Percentiles rank a stretch among this genome's conserved stretches.
Evolutionary conservation across 805 yeast species (phyloP).

Genomic region (Priceomyces medius): DNA sequence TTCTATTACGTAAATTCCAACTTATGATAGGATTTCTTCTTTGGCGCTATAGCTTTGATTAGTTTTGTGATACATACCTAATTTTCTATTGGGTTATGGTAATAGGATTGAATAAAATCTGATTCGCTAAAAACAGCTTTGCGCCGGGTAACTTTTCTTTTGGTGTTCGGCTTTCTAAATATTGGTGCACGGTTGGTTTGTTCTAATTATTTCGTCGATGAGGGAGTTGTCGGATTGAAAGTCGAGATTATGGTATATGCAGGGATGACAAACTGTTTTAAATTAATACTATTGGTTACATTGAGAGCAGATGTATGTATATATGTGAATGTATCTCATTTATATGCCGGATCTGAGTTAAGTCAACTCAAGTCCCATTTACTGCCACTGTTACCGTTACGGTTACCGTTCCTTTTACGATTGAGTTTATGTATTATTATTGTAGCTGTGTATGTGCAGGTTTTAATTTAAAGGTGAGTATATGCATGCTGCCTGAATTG

Average conservation of each 20-base stretch:
- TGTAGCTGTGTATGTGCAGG: no score
- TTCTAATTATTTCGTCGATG: not conserved
- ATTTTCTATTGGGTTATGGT: constrained; percentile 8
- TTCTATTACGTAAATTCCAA: not conserved
- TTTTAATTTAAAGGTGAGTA: no score
- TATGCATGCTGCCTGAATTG: no score
- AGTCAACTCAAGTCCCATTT: no score
- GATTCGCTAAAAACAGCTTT: constrained; percentile 24
- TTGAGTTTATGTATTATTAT: no score
- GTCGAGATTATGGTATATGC: not conserved
- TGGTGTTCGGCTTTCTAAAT: not conserved
- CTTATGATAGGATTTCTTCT: not conserved
- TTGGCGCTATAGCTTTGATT: constrained; percentile 1
- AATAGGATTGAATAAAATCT: constrained; percentile 21
- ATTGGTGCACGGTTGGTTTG: not conserved
- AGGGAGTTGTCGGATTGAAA: no score
- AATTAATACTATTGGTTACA: not conserved
- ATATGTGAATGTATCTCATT: no score
- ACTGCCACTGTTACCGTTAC: no score
- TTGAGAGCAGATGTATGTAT: not conserved
- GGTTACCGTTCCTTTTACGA: no score
- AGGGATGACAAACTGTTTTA: not conserved
- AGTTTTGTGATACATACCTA: constrained; percentile 8
- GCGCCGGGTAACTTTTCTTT: constrained; percentile 10
- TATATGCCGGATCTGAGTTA: no score